Evolutionary conservation across 1,284 basidiomycete genomes (phyloP).

Genomic region (Polyporus tsugae): DNA sequence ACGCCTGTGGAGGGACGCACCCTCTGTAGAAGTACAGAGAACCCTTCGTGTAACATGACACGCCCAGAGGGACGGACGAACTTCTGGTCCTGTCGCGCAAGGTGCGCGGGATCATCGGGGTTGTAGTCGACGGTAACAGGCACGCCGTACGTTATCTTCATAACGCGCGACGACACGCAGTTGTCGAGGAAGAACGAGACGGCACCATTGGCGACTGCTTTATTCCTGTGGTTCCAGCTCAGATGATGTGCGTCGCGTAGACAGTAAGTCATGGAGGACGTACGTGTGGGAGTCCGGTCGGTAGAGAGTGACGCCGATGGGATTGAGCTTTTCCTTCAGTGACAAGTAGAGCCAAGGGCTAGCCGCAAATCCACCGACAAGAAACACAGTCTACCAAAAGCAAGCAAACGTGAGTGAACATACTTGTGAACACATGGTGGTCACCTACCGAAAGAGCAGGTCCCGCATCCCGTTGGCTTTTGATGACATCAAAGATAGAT

Average conservation of each 20-base stretch:
- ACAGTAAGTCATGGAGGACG: constrained; percentile 26
- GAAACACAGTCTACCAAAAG: constrained; percentile 43
- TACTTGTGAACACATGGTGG: neutral
- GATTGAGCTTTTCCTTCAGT: constrained; percentile 38
- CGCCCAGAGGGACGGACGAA: constrained; percentile 43
- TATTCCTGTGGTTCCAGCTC: constrained; percentile 27
- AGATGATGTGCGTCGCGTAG: neutral
- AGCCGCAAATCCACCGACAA: constrained; percentile 51
- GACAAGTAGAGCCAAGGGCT: constrained; percentile 47
- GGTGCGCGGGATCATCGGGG: constrained; percentile 42
- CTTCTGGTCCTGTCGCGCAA: constrained; percentile 34
- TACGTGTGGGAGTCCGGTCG: constrained; percentile 57
- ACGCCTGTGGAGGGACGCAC: constrained; percentile 28
- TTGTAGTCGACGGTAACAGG: constrained; percentile 40
- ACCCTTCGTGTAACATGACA: constrained; percentile 42
- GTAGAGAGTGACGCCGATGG: constrained; percentile 46
- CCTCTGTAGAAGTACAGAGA: constrained; percentile 45
- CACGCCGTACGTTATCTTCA: constrained; percentile 47
- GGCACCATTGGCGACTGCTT: constrained; percentile 48
- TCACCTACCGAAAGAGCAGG: constrained; percentile 14
- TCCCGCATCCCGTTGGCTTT: constrained; percentile 38
- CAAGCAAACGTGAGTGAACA: neutral
- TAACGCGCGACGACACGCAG: constrained; percentile 44
- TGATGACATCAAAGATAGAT: constrained; percentile 44
- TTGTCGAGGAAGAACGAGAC: constrained; percentile 47